Evolutionary conservation across 2,329 filamentous ascomycete genomes (phyloP).

Genomic region (Cladosporium sp.): DNA sequence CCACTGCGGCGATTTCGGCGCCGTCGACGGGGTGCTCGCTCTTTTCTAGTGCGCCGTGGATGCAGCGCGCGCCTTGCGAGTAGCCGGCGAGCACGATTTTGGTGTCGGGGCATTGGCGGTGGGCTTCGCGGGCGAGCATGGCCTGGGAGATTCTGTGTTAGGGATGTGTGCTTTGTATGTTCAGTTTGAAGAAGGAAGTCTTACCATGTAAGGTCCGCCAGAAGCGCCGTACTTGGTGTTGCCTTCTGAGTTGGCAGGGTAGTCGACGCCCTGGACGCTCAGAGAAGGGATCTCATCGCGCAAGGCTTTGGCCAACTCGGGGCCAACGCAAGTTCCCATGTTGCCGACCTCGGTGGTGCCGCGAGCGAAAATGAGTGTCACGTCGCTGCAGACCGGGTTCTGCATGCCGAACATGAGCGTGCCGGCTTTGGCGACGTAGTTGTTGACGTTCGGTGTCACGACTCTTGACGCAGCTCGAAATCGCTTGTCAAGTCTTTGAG

Average conservation of each 20-base stretch:
- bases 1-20: constrained; percentile 32
- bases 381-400: constrained; percentile 43
- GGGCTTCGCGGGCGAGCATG: constrained; percentile 24
- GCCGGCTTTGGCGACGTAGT: constrained; percentile 9
- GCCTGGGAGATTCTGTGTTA: neutral
- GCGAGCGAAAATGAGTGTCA: constrained; percentile 61
- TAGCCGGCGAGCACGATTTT: constrained; percentile 28
- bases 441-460: constrained; percentile 8
- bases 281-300: constrained; percentile 6
- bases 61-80: constrained; percentile 25
- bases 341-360: constrained; percentile 58
- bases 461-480: neutral
- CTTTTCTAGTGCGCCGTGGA: constrained; percentile 19
- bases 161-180: too few relatives aligned
- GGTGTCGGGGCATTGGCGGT: constrained; percentile 27
- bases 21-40: constrained; percentile 24
- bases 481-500: neutral
- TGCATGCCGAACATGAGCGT: constrained; percentile 19
- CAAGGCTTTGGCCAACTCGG: constrained; percentile 53
- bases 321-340: constrained; percentile 54
- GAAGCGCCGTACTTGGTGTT: constrained; percentile 30
- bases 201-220: constrained; percentile 25
- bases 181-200: too few relatives aligned
- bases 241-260: constrained; percentile 31
- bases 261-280: constrained; percentile 32